Evolutionary conservation across 2,329 filamentous ascomycete species (phyloP).

Genomic region (Hypomyces perniciosus): DNA sequence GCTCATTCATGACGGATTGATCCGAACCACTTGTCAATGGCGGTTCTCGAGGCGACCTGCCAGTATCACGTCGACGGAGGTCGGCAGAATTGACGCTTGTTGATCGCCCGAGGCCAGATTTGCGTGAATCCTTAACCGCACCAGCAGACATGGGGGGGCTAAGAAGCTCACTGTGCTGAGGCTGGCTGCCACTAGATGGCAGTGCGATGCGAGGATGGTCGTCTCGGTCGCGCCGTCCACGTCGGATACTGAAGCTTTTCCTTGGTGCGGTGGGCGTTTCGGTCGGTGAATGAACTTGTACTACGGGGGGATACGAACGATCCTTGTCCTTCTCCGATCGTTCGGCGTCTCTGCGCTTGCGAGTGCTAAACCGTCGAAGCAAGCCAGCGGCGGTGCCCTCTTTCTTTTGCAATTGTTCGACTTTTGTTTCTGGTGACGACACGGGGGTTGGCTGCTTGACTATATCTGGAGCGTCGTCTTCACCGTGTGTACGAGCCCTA

Average conservation of each 20-base stretch:
- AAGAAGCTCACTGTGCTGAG: constrained; percentile 72
- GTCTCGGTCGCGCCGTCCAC: constrained; percentile 48
- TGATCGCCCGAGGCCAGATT: constrained; percentile 70
- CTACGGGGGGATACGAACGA: constrained; percentile 62
- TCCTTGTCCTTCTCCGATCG: constrained; percentile 56
- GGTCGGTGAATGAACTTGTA: constrained; percentile 73
- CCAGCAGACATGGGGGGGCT: constrained; percentile 64
- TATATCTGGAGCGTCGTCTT: constrained; percentile 76
- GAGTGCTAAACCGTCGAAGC: constrained; percentile 84
- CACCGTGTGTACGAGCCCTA: constrained; percentile 85
- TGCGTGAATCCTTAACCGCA: constrained; percentile 48
- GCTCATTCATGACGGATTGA: constrained; percentile 56
- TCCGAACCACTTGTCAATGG: constrained; percentile 76
- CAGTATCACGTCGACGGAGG: constrained; percentile 57
- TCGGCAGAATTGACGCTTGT: constrained; percentile 90
- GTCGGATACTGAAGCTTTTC: constrained; percentile 83
- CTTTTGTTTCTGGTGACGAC: constrained; percentile 47
- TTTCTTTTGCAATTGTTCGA: constrained; percentile 64
- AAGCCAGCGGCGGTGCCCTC: constrained; percentile 82
- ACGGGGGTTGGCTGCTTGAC: constrained; percentile 21
- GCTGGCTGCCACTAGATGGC: constrained; percentile 56
- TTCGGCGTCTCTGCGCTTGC: constrained; percentile 64
- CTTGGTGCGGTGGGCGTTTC: constrained; percentile 58
- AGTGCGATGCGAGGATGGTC: constrained; percentile 41
- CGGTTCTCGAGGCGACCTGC: constrained; percentile 53